Base-by-base conservation (phyloP, 306 rosid genomes). In the Sophora flavescens region DNA sequence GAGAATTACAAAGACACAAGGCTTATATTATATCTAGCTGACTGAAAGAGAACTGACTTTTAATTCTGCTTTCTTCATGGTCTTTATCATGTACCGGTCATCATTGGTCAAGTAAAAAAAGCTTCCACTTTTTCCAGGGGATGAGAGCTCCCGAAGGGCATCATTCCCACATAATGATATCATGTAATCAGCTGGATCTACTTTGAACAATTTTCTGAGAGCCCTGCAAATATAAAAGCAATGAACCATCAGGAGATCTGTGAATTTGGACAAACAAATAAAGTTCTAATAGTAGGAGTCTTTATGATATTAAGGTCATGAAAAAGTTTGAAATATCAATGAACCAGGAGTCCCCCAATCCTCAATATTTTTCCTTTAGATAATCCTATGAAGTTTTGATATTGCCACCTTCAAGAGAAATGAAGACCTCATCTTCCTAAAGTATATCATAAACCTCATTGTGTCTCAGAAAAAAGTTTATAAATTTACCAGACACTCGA, bases 41-140 rank as follows among this genome's bases (percentile, higher is more conserved):
- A 47, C 57, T 45, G 63, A 70, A 65, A 81, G 67, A 56, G 36
- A 69, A 80, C 98, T 88, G 68, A 96, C 99, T 81, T 96, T 96
- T 26, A 83, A 89, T 91, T 96, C 99, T 63, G 99, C 74, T 81
- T 96, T 96, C 87, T 86, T 96, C 93, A 96, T 86, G 63, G 99
- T 96, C 88, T 96, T 96, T 75, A 96, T 96, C 99, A 96, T 96
- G 89, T 96, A 96, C 14, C 97, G 91, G 77, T 96, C 99, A 81
- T 96, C 99, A 14, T 91, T 78, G 33, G 99, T 96, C 85, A 96
- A 81, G 84, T 96, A 96, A 82, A 96, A 96, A 81, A 96, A 96
- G 79, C 99, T 96, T 80, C 99, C 98, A 58, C 98, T 92, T 85
- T 96, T 96, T 79, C 99, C 99, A 1, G 99, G 99, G 59, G 99